Conservation (phyloP, 2,329 filamentous ascomycete genomes). For the Fusarium sp. region DNA sequence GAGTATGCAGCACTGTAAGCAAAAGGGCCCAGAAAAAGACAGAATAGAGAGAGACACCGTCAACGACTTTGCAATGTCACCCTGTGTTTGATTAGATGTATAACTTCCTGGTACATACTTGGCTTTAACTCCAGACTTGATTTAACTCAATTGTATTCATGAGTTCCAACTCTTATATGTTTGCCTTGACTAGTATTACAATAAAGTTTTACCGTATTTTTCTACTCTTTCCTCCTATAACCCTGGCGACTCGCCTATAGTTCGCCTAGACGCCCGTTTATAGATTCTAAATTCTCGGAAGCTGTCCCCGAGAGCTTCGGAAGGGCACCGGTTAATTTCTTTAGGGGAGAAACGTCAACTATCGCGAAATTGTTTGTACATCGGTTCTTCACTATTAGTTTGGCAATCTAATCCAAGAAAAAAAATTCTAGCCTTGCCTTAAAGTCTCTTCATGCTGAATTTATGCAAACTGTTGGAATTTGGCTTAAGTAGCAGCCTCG, state of each 20-base stretch:
- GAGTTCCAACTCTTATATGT: rapidly evolving
- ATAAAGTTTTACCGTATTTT: background rate
- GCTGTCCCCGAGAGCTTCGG: background rate
- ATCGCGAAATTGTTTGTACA: rapidly evolving
- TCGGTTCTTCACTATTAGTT: rapidly evolving
- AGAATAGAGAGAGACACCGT: background rate
- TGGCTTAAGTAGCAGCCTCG: background rate
- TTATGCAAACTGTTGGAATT: background rate
- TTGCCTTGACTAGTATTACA: too few relatives aligned
- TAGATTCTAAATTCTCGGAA: background rate
- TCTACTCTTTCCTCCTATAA: rapidly evolving
- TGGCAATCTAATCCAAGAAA: rapidly evolving
- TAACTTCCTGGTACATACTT: background rate
- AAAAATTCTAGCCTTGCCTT: rapidly evolving
- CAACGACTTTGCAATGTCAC: rapidly evolving
- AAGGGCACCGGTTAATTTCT: rapidly evolving
- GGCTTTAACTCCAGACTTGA: background rate
- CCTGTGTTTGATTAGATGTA: background rate
- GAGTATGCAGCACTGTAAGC: background rate
- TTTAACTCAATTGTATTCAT: rapidly evolving
- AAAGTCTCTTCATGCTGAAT: rapidly evolving
- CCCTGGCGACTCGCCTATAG: rapidly evolving
- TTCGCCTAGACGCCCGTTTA: too few relatives aligned
- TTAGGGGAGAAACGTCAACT: rapidly evolving
- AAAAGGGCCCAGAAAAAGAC: rapidly evolving